Conservation (phyloP, 2,329 filamentous ascomycete genomes). For the Aureobasidium mangrovei region DNA sequence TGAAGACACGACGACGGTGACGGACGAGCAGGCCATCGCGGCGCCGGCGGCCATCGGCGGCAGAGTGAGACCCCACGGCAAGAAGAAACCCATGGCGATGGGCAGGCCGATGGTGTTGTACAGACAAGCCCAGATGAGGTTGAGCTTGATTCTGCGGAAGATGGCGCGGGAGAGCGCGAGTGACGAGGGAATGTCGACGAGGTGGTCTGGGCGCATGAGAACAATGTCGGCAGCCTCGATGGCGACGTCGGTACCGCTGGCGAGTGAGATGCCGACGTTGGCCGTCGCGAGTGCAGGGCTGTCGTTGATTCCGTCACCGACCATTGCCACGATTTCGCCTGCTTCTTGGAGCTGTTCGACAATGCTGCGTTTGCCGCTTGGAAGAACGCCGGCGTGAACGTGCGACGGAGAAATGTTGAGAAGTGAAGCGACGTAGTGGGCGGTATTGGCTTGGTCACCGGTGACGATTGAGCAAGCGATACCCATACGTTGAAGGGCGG, state of each 20-base stretch:
- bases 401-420: conserved; percentile 71
- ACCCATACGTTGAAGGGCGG: conserved; percentile 74
- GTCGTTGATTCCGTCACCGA: conserved; percentile 97
- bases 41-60: conserved; percentile 92
- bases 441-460: conserved; percentile 79
- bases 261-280: conserved; percentile 85
- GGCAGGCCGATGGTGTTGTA: conserved; percentile 90
- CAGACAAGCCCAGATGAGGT: conserved; percentile 82
- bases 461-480: conserved; percentile 88
- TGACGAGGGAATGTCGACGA: conserved; percentile 86
- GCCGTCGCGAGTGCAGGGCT: conserved; percentile 89
- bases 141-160: conserved; percentile 87
- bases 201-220: conserved; percentile 83
- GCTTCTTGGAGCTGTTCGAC: conserved; percentile 64
- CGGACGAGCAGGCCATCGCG: conserved; percentile 85
- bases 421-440: conserved; percentile 68
- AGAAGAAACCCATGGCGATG: conserved; percentile 93
- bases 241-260: conserved; percentile 88
- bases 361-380: conserved; percentile 83
- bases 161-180: conserved; percentile 75
- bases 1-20: conserved; percentile 79
- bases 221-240: conserved; percentile 97
- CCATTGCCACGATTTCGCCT: conserved; percentile 84
- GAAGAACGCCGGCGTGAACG: conserved; percentile 80
- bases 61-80: conserved; percentile 78